A percentile compares a stretch with the other conserved stretches of the same genome.
Conservation (phyloP, 805 yeast species). For the Saturnispora galanensis region DNA sequence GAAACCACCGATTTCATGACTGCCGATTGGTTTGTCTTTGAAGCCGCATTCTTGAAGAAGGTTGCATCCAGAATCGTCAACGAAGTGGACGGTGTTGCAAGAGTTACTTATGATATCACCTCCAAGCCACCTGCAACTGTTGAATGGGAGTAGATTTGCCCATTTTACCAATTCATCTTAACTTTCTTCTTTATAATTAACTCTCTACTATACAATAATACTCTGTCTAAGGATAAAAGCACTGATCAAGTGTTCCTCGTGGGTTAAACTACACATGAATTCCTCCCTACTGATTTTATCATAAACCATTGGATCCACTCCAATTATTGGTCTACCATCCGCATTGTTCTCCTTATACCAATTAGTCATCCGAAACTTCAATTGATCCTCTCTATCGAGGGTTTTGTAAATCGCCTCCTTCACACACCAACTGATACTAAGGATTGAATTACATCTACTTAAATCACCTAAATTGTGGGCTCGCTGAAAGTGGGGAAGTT, state of each 20-base stretch:
- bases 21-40: conserved; percentile 97
- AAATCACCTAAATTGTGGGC: conserved; percentile 13
- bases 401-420: conserved; percentile 70
- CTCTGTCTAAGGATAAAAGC: conserved; percentile 38
- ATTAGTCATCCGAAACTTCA: conserved; percentile 40
- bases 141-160: conserved; percentile 81
- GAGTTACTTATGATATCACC: conserved; percentile 97
- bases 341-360: conserved; percentile 44
- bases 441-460: conserved; percentile 23
- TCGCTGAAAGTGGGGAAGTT: conserved; percentile 28
- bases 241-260: conserved; percentile 51
- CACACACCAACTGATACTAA: conserved; percentile 61
- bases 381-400: conserved; percentile 39
- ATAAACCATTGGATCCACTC: conserved; percentile 20
- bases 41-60: conserved; percentile 80
- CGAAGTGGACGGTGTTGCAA: conserved; percentile 98
- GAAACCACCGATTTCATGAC: conserved; percentile 99
- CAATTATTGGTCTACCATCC: conserved; percentile 35
- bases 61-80: conserved; percentile 95
- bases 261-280: conserved; percentile 49
- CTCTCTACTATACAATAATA: background rate
- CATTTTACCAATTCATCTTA: background rate
- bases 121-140: conserved; percentile 99
- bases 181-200: background rate
- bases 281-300: conserved; percentile 27